Conservation (phyloP, 2,329 filamentous ascomycete genomes). For the Sporothrix brunneoviolacea region DNA sequence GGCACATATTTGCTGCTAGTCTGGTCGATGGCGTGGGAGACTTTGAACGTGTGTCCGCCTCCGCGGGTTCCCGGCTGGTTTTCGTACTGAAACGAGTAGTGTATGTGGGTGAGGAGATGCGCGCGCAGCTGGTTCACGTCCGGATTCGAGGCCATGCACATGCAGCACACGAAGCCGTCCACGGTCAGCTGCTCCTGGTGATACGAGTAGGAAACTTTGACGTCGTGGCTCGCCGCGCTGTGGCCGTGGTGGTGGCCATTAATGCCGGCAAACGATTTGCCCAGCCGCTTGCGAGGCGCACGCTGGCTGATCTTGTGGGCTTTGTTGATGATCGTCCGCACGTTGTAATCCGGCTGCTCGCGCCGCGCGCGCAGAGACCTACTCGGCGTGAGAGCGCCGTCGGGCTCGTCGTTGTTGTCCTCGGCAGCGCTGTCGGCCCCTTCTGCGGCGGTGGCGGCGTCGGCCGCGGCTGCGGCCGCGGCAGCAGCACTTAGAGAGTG, state of each 20-base stretch:
- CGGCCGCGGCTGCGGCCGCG: background rate
- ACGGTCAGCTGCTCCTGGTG: constrained; percentile 39
- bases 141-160: constrained; percentile 42
- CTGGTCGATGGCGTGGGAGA: constrained; percentile 27
- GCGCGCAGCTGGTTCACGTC: constrained; percentile 41
- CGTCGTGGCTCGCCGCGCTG: constrained; percentile 26
- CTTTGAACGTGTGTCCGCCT: constrained; percentile 31
- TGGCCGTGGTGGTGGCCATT: constrained; percentile 25
- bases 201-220: constrained; percentile 40
- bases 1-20: constrained; percentile 19
- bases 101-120: constrained; percentile 43
- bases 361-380: constrained; percentile 43
- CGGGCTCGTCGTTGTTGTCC: constrained; percentile 29
- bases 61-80: constrained; percentile 21
- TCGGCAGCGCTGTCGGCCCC: constrained; percentile 24
- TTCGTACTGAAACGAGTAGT: constrained; percentile 38
- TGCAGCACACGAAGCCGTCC: constrained; percentile 45
- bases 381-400: constrained; percentile 39
- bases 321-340: constrained; percentile 52
- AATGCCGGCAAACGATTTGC: background rate
- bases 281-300: constrained; percentile 18
- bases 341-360: constrained; percentile 49
- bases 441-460: too few species aligned
- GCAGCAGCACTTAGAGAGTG: background rate
- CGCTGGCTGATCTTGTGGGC: constrained; percentile 45